phyloP scores from a whole-genome alignment of 768 basidiomycete species.

The Boletus speciosus region DNA sequence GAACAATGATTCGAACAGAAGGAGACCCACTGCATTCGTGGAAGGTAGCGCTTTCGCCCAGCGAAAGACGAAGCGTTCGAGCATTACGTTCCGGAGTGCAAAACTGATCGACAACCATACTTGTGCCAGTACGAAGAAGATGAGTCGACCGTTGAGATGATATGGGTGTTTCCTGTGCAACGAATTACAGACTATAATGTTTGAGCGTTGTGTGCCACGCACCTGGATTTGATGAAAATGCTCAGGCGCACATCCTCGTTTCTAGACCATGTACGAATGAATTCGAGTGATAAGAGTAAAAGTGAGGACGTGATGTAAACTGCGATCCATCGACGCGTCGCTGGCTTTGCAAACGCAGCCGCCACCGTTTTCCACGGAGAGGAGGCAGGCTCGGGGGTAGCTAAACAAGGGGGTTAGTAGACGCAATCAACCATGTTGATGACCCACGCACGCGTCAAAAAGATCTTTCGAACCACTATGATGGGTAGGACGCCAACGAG shows the following conservation, averaged over 20 bases:
- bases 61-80: slow-evolving; percentile 54
- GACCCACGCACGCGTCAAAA: slow-evolving; percentile 52
- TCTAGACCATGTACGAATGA: slow-evolving; percentile 29
- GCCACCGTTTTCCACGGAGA: slow-evolving; percentile 52
- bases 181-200: not conserved
- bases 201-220: slow-evolving; percentile 9
- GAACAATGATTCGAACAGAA: not conserved
- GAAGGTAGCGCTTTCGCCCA: slow-evolving; percentile 32
- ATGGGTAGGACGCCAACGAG: slow-evolving; percentile 51
- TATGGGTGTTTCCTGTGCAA: slow-evolving; percentile 65
- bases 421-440: not conserved
- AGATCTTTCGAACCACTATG: slow-evolving; percentile 53
- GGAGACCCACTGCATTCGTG: slow-evolving; percentile 17
- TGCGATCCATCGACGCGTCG: slow-evolving; percentile 42
- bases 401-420: slow-evolving; percentile 27
- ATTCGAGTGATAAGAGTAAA: slow-evolving; percentile 42
- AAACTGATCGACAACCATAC: slow-evolving; percentile 44
- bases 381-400: slow-evolving; percentile 43
- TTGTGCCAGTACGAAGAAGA: slow-evolving; percentile 60
- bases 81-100: slow-evolving; percentile 55
- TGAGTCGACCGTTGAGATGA: slow-evolving; percentile 64
- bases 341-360: slow-evolving; percentile 44
- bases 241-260: slow-evolving; percentile 42
- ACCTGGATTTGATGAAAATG: slow-evolving; percentile 70
- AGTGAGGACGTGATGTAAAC: slow-evolving; percentile 49